Percentiles rank a stretch among this genome's conserved stretches.
Conservation (phyloP, 1,139 yeast species). For the Zygoascus sp. region DNA sequence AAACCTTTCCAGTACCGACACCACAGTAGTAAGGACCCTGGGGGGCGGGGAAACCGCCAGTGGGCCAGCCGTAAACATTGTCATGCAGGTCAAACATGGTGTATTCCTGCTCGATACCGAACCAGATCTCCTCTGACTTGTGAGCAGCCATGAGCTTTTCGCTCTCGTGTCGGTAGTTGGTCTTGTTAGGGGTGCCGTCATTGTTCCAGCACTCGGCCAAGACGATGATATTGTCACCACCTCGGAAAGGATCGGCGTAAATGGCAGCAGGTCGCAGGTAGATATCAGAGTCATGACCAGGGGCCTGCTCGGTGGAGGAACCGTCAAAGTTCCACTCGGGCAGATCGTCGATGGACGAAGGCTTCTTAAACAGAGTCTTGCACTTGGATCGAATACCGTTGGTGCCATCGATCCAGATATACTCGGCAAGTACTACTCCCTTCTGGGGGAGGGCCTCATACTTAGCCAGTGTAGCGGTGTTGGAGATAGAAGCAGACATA, state of each 20-base stretch:
- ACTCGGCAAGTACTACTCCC: slow-evolving; percentile 88
- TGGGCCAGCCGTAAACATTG: slow-evolving; percentile 96
- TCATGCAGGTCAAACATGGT: slow-evolving; percentile 90
- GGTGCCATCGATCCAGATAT: slow-evolving; percentile 95
- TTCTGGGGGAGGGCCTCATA: slow-evolving; percentile 80
- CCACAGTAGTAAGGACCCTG: slow-evolving; percentile 99
- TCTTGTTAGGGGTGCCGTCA: slow-evolving; percentile 98
- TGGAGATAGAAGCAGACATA: slow-evolving; percentile 24
- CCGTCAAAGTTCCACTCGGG: slow-evolving; percentile 99
- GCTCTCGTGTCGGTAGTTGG: slow-evolving; percentile 97
- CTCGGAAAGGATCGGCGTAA: slow-evolving; percentile 96
- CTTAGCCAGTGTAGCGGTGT: slow-evolving; percentile 53
- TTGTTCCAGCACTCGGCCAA: slow-evolving; percentile 96
- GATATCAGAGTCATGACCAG: slow-evolving; percentile 94
- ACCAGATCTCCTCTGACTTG: slow-evolving; percentile 82
- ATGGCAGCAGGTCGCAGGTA: slow-evolving; percentile 90
- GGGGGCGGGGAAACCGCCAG: slow-evolving; percentile 99
- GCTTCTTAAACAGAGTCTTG: slow-evolving; percentile 69
- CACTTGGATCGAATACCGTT: slow-evolving; percentile 94
- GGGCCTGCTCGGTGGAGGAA: slow-evolving; percentile 97
- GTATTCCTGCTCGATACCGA: slow-evolving; percentile 98
- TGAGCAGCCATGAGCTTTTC: slow-evolving; percentile 95
- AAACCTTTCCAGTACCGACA: slow-evolving; percentile 98
- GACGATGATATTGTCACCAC: slow-evolving; percentile 94
- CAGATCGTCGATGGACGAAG: slow-evolving; percentile 72